Conservation (phyloP, 2,329 filamentous ascomycete species). For the Fonsecaea monophora region DNA sequence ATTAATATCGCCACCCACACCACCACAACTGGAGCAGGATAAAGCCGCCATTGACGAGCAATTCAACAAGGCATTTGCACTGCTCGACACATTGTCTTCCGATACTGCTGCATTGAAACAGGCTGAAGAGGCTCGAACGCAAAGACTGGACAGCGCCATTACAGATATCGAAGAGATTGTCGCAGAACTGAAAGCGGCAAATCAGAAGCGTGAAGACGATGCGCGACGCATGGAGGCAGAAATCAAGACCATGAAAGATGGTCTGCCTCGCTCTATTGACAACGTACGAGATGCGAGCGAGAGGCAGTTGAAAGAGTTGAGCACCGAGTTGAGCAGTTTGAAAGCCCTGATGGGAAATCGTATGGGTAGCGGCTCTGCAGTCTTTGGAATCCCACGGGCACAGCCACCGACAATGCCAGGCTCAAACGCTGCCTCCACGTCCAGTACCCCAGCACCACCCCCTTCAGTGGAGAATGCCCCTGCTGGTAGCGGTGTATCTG, state of each 20-base stretch:
- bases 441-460: slow-evolving; percentile 21
- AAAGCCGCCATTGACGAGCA: slow-evolving; percentile 91
- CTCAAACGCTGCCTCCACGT: slow-evolving; percentile 26
- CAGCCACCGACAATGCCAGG: slow-evolving; percentile 45
- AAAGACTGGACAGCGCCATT: slow-evolving; percentile 80
- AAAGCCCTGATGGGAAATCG: slow-evolving; percentile 81
- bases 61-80: slow-evolving; percentile 87
- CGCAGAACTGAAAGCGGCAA: slow-evolving; percentile 78
- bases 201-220: slow-evolving; percentile 84
- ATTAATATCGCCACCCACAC: slow-evolving; percentile 89
- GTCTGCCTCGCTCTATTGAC: slow-evolving; percentile 87
- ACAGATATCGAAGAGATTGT: slow-evolving; percentile 85
- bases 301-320: slow-evolving; percentile 80
- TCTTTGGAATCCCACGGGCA: slow-evolving; percentile 41
- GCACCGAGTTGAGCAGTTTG: slow-evolving; percentile 85
- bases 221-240: slow-evolving; percentile 85
- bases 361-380: slow-evolving; percentile 49
- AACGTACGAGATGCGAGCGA: slow-evolving; percentile 87
- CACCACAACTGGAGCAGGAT: slow-evolving; percentile 90
- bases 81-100: slow-evolving; percentile 88
- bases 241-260: slow-evolving; percentile 78
- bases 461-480: slow-evolving; percentile 19
- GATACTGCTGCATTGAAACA: slow-evolving; percentile 89
- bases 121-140: slow-evolving; percentile 82
- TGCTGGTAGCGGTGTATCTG: slow-evolving; percentile 10